These are phyloP conservation scores for Nakazawaea ishiwadae DNA, from an alignment of 805 yeast genomes.

Conservation along the genomic window DNA sequence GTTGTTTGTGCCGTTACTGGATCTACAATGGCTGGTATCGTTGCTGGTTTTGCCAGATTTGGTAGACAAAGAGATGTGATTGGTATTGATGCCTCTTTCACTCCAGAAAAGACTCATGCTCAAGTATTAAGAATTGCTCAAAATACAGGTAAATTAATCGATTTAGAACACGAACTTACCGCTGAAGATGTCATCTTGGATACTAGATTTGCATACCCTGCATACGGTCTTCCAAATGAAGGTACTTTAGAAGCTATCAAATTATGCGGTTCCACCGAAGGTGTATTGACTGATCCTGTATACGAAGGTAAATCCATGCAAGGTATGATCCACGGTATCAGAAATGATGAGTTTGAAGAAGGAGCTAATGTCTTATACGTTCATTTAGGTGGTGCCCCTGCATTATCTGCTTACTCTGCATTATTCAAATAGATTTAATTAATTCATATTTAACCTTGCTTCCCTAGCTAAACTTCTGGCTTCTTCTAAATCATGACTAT, in stretches of 20 bases:
- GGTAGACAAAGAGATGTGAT: conserved; percentile 29
- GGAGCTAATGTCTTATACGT: conserved; percentile 27
- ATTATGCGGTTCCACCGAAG: conserved; percentile 29
- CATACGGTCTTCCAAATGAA: conserved; percentile 30
- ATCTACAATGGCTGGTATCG: conserved; percentile 30
- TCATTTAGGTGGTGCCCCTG: conserved; percentile 30
- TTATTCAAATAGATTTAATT: conserved; percentile 10
- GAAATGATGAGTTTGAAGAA: conserved; percentile 22
- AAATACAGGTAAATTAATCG: conserved; percentile 27
- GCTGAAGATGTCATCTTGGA: conserved; percentile 24
- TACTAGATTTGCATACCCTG: conserved; percentile 28
- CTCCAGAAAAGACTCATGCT: conserved; percentile 29
- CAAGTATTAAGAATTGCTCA: conserved; percentile 30
- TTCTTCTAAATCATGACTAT: conserved; percentile 85
- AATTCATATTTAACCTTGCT: conserved; percentile 51
- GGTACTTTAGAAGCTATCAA: conserved; percentile 32
- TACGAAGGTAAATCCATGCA: conserved; percentile 33
- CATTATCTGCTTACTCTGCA: conserved; percentile 24
- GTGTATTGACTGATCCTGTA: conserved; percentile 32
- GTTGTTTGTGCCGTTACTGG: conserved; percentile 32
- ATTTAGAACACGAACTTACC: conserved; percentile 21
- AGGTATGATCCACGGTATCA: conserved; percentile 24
- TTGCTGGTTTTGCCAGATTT: conserved; percentile 29
- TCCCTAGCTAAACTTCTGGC: conserved; percentile 81
- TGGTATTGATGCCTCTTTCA: conserved; percentile 31